Percentiles rank a stretch among this genome's conserved stretches.
Conservation (phyloP, 2,329 filamentous ascomycete genomes). For the Akanthomyces muscarius region DNA sequence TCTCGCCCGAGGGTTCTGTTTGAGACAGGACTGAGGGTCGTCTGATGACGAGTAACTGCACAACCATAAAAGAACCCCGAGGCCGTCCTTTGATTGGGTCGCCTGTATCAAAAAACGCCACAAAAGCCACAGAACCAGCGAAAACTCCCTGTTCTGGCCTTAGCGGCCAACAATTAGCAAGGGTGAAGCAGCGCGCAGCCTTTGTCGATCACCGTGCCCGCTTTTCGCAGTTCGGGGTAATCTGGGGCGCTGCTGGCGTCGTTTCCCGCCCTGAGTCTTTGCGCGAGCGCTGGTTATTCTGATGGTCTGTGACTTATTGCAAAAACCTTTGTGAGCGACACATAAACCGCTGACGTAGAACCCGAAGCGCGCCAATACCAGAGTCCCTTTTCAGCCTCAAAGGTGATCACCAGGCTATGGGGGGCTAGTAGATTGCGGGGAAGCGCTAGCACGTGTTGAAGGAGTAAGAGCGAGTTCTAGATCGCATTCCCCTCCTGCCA, state of each 20-base stretch:
- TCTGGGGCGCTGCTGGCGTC: not conserved
- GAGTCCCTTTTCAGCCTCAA: not conserved
- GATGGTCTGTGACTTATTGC: not conserved
- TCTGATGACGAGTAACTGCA: not conserved
- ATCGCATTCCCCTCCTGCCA: no score
- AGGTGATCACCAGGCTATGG: not conserved
- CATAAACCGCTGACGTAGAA: not conserved
- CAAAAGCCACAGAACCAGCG: not conserved
- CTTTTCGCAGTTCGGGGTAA: not conserved
- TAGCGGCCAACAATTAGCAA: not conserved
- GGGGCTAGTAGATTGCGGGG: not conserved
- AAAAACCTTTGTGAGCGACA: not conserved
- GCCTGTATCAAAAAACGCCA: not conserved
- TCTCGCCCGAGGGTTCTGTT: not conserved
- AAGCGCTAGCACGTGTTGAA: no score
- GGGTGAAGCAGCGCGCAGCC: not conserved
- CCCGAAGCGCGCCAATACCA: conserved; percentile 1
- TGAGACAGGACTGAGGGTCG: not conserved
- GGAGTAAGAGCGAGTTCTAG: no score
- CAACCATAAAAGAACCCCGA: not conserved
- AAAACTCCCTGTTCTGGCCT: not conserved
- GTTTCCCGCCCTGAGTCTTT: not conserved
- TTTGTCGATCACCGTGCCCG: not conserved
- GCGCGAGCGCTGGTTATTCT: not conserved
- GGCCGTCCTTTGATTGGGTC: not conserved